phyloP scores from a whole-genome alignment of 345 rosid species.

The Corchorus capsularis region DNA sequence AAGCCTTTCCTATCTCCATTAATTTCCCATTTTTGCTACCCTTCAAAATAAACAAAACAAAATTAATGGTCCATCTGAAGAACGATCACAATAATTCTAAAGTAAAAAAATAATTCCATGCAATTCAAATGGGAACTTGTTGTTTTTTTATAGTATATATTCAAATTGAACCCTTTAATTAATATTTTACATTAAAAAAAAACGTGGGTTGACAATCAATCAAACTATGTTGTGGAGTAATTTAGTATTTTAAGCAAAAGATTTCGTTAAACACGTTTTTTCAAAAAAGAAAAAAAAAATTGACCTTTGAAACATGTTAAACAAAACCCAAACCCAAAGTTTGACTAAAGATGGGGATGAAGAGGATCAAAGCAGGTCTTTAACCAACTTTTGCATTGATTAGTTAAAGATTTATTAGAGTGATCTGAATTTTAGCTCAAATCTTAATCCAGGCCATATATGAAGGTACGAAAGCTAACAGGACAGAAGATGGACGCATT shows the following conservation, averaged over 20 bases:
- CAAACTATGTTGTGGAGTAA: no score
- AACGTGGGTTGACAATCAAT: background rate
- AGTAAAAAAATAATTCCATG: no score
- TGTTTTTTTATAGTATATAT: no score
- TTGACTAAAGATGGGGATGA: background rate
- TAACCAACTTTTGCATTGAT: background rate
- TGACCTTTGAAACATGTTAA: background rate
- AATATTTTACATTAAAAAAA: background rate
- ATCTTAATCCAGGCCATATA: conserved; percentile 55
- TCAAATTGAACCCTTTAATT: no score
- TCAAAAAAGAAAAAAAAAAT: no score
- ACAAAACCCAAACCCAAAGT: background rate
- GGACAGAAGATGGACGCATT: conserved; percentile 64
- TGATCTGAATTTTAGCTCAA: background rate
- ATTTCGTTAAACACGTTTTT: no score
- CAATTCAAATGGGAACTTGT: no score
- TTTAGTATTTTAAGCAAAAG: no score
- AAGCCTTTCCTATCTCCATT: conserved; percentile 16
- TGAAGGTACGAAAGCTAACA: conserved; percentile 83
- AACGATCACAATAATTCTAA: no score
- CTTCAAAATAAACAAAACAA: no score
- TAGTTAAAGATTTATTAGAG: background rate
- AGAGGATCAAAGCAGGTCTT: background rate
- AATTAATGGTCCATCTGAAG: no score
- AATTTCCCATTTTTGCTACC: background rate